Base-by-base conservation (phyloP, 2,329 filamentous ascomycete species). In the Ascochyta lentis region DNA sequence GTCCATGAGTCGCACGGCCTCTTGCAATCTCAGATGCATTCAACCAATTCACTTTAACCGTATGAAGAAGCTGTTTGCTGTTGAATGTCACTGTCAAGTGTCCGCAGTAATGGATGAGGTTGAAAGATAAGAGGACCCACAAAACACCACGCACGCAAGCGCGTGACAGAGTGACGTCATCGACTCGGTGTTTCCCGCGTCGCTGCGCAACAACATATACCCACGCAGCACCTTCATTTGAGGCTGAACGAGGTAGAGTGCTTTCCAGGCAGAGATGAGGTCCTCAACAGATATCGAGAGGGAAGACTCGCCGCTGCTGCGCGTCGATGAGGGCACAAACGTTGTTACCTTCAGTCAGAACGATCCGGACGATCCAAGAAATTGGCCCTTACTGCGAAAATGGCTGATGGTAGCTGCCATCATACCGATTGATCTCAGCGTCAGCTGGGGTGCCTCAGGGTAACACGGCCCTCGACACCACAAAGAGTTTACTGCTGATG, bases 371-470 rank as follows among this genome's bases (percentile, higher is more conserved):
- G 68, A 76, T 43, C 74, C 74, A 6, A 61, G 72, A 9, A 75
- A 76, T 55, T 76, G 74, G 74, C 48, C 67, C 2, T 38, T 44
- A 35, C 48, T 59, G 29, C 65, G 68, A 24, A 76, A 75, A 67
- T 76, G 73, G 72, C 45, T 71, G 6, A 72, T 76, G 66, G 63
- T 75, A 5, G 68, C 67, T 26, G 67, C 66, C 16, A 74, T 76
- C 33, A 65, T 73, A 2, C 67, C 73, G 27, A 74, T 76, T 45
- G 72, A 75, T 44, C 64, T 74, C 31, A 71, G 66, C 34, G 72
- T 75, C 27, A 71, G 68, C 15, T 82, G 79, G 75, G 78, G 77
- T 8, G 80, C 80, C 1, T 80, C 78, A 6, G 80, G 79, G 54
- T 57, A 53, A 7, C n/a, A 31, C 13, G 22, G 5, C 22, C 26